Percentiles rank a stretch among this genome's conserved stretches.
These are phyloP conservation scores for Diaporthe sp. DNA, from an alignment of 2,329 filamentous ascomycete genomes.

Conservation along the genomic window DNA sequence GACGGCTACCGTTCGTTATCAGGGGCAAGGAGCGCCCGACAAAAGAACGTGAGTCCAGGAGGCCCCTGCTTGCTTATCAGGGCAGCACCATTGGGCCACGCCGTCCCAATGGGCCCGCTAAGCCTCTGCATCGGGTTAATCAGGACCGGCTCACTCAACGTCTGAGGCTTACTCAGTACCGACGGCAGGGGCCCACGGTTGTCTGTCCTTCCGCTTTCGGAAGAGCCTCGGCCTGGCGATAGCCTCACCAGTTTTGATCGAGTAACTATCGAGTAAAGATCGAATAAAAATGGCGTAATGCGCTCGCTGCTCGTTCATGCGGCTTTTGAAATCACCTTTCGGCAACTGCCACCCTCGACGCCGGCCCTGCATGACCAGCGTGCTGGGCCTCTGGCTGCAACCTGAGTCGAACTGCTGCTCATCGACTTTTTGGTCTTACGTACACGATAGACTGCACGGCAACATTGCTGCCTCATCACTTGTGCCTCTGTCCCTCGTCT, in stretches of 20 bases:
- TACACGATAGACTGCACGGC: neutral
- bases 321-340: neutral
- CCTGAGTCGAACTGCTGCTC: neutral
- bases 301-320: neutral
- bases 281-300: conserved; percentile 39
- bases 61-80: conserved; percentile 26
- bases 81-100: neutral
- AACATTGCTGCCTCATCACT: conserved; percentile 4
- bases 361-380: conserved; percentile 1
- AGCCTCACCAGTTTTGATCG: conserved; percentile 36
- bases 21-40: conserved; percentile 19
- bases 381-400: neutral
- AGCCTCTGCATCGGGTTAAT: conserved; percentile 15
- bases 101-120: neutral
- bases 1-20: conserved; percentile 10
- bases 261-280: conserved; percentile 41
- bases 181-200: neutral
- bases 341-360: neutral
- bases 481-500: neutral
- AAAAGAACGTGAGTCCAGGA: neutral
- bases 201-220: conserved; percentile 8
- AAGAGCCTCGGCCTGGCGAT: conserved; percentile 20
- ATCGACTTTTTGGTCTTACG: conserved; percentile 3
- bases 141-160: neutral
- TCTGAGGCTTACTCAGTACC: conserved; percentile 4